Conservation (phyloP, 345 rosid species). For the Euphorbia tirucalli region DNA sequence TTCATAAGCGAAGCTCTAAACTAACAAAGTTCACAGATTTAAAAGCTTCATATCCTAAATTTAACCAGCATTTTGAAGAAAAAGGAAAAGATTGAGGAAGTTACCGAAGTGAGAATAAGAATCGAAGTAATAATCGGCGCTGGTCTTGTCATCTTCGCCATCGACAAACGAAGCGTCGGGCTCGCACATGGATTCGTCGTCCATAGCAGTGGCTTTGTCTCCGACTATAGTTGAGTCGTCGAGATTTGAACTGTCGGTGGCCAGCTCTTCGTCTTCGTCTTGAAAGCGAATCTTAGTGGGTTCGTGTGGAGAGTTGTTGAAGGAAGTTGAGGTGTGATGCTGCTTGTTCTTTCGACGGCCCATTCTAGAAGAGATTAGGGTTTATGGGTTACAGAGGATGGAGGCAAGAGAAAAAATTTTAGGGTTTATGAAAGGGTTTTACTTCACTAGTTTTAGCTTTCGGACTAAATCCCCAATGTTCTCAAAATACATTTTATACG, state of each 20-base stretch:
- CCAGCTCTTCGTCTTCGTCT: slow-evolving; percentile 43
- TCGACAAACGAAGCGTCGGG: slow-evolving; percentile 36
- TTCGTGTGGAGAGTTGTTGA: slow-evolving; percentile 1
- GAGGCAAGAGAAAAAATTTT: not conserved
- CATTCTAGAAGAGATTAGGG: slow-evolving; percentile 38
- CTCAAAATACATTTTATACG: too few relatives aligned
- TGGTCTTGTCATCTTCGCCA: slow-evolving; percentile 65
- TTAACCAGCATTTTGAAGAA: not conserved
- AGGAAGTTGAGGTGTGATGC: slow-evolving; percentile 25
- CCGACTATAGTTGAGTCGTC: slow-evolving; percentile 30
- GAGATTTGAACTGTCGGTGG: slow-evolving; percentile 38
- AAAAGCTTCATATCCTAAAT: not conserved
- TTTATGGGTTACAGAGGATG: slow-evolving; percentile 13
- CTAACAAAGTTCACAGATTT: not conserved
- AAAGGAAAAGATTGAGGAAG: not conserved
- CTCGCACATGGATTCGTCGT: slow-evolving; percentile 54
- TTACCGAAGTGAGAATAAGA: slow-evolving; percentile 98
- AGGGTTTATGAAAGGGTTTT: slow-evolving; percentile 9
- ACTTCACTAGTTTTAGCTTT: not conserved
- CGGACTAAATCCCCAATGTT: too few relatives aligned
- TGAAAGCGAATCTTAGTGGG: slow-evolving; percentile 51
- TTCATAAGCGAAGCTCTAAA: not conserved
- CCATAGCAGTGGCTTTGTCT: slow-evolving; percentile 31
- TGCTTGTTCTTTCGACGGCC: slow-evolving; percentile 41
- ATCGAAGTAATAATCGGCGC: slow-evolving; percentile 98